These are phyloP conservation scores for Candida mattraensis DNA, from an alignment of 805 yeast genomes.

Conservation along the genomic window DNA sequence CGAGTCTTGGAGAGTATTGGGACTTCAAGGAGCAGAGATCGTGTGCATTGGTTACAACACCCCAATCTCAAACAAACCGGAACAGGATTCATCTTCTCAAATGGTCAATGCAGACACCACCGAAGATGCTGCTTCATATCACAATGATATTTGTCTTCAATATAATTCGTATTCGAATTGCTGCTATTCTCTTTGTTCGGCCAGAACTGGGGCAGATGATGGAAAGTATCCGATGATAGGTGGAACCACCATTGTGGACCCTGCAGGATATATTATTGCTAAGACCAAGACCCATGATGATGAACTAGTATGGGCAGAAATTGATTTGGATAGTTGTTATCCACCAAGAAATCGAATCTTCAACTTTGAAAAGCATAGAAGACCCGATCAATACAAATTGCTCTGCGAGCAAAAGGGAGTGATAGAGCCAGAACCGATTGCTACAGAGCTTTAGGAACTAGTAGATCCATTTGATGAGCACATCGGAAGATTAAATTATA, in stretches of 20 bases:
- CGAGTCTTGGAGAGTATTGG: slow-evolving; percentile 39
- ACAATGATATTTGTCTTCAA: slow-evolving; percentile 35
- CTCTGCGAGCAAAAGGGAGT: slow-evolving; percentile 31
- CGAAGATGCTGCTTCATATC: slow-evolving; percentile 32
- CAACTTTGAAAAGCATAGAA: slow-evolving; percentile 37
- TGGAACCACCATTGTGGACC: slow-evolving; percentile 38
- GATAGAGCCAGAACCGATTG: slow-evolving; percentile 12
- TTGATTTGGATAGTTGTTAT: slow-evolving; percentile 36
- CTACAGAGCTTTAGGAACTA: slow-evolving; percentile 7
- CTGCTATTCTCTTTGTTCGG: slow-evolving; percentile 35
- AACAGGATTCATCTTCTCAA: slow-evolving; percentile 22
- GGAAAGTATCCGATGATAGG: slow-evolving; percentile 37
- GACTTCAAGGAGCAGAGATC: slow-evolving; percentile 39
- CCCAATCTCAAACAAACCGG: slow-evolving; percentile 35
- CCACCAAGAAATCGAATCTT: slow-evolving; percentile 36
- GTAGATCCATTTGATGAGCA: background rate
- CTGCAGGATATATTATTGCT: slow-evolving; percentile 37
- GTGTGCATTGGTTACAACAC: slow-evolving; percentile 37
- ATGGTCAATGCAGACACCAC: slow-evolving; percentile 26
- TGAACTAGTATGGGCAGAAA: slow-evolving; percentile 35
- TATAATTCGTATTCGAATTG: slow-evolving; percentile 37
- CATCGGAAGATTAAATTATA: background rate
- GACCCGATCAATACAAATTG: slow-evolving; percentile 34
- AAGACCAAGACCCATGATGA: slow-evolving; percentile 38
- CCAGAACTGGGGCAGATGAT: slow-evolving; percentile 35